Evolutionary conservation across 305 asterid genomes (phyloP), one percentile per base, ranked within the genome.

Genomic region (Solanum hybrid): DNA sequence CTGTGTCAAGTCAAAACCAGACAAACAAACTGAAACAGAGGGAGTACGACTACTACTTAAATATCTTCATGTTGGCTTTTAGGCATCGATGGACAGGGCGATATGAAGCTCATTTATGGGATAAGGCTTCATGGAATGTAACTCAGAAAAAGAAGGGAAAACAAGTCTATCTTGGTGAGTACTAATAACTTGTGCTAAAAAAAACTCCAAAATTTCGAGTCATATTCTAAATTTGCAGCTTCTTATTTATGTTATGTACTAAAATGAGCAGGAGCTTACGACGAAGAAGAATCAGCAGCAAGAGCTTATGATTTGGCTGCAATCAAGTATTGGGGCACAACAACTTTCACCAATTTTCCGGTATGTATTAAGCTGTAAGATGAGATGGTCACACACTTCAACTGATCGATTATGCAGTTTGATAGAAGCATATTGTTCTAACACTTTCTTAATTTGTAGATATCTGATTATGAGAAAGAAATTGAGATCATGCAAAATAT

Each of bases 71-170:
- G 66, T 5, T 37, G 40, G 13, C 1, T 11, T 56, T 14, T 17
- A 95, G 96, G 72, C 98, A 94, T 91, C 90, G 96, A 36, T 95
- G 98, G 98, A 95, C 96, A 1, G 95, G 98, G 89, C 91, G 98
- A 31, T 94, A 82, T 26, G 98, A 95, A 87, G 96, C 98, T 87
- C 98, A 95, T 94, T 87, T 94, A 56, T 95, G 98, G 96, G 98
- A 95, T 91, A 95, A 95, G 92, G 94, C 93, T 79, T 91, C 95
- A 36, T 95, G 96, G 98, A 95, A 95, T 94, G 94, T 86, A 3
- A 94, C 96, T 34, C 97, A 94, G 90, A 95, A 92, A 85, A 95
- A 95, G 94, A 95, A 95, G 90, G 98, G 97, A 64, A 95, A 95
- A 91, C 98, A 95, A 94, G 98, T 86, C 36, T 86, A 86, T 69